Evolutionary conservation across 331 rosid species (phyloP), one percentile per base, ranked within the genome.

Genomic region (Telfairia occidentalis): DNA sequence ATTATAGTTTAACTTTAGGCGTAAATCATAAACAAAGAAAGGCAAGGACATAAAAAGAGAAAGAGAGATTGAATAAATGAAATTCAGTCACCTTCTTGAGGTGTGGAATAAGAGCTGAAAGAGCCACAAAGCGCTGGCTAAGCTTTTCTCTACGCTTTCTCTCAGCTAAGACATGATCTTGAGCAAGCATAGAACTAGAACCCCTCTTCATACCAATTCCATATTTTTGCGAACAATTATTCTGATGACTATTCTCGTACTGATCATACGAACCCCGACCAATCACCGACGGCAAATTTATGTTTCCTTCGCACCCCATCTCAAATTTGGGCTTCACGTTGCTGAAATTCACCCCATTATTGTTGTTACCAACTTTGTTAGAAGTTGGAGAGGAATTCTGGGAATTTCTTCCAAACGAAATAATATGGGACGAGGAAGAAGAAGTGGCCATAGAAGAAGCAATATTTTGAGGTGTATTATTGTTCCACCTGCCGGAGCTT

Each of bases 41-140:
- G 5, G 34, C 5, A 13, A 2, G 26, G 15, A 29, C 0, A 59
- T 5, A n/a, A n/a, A n/a, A n/a, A n/a, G 34, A 7, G 23, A 0
- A 35, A 8, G 5, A 21, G n/a, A n/a, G n/a, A n/a, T n/a, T n/a
- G n/a, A n/a, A n/a, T n/a, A n/a, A n/a, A n/a, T n/a, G n/a, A n/a
- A n/a, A n/a, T n/a, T n/a, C n/a, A n/a, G n/a, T 18, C 48, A 86
- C 90, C 90, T 84, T 86, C 78, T 84, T 86, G 16, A 86, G 78
- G 32, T 81, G 82, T 3, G 90, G 90, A 28, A 86, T 69, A 50
- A 86, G 65, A 12, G 85, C 83, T 0, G 90, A 86, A 73, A 86
- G 90, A 34, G 90, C 87, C 8, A 86, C 80, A 79, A 86, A 86
- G 4, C 73, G 29, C 34, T 66, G 73, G 73, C 52, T 40, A 10